Conservation (phyloP, 2,329 filamentous ascomycete genomes). For the Tolypocladium tropicale region DNA sequence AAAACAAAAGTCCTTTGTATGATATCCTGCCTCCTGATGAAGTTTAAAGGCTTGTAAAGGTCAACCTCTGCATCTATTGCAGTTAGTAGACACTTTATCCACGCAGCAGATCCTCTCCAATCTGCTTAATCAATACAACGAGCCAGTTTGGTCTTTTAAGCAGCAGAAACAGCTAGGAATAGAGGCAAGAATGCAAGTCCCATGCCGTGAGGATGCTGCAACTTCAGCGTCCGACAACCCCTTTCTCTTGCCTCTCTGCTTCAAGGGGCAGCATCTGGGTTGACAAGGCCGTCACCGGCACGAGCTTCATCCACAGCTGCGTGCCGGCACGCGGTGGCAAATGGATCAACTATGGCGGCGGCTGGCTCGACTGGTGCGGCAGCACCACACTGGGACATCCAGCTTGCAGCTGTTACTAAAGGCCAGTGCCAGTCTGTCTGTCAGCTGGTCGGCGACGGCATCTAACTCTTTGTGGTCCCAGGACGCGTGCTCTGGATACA, state of each 20-base stretch:
- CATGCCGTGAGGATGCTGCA: too few relatives aligned
- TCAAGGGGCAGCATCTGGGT: constrained; percentile 52
- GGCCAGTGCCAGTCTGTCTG: constrained; percentile 32
- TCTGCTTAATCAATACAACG: too few relatives aligned
- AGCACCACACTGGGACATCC: constrained; percentile 63
- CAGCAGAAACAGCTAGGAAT: too few relatives aligned
- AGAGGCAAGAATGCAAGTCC: too few relatives aligned
- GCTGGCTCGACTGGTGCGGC: constrained; percentile 66
- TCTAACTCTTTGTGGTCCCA: constrained; percentile 36
- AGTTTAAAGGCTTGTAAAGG: too few relatives aligned
- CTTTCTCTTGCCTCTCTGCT: constrained; percentile 8
- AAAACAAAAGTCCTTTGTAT: too few relatives aligned
- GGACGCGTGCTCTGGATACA: constrained; percentile 38
- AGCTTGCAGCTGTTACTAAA: constrained; percentile 43
- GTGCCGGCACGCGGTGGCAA: constrained; percentile 54
- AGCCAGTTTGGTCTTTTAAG: too few relatives aligned
- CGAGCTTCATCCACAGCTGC: constrained; percentile 53
- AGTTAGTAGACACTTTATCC: too few relatives aligned
- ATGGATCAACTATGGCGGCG: constrained; percentile 69
- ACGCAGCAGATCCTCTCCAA: too few relatives aligned
- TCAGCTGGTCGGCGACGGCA: constrained; percentile 39
- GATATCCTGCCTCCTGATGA: too few relatives aligned
- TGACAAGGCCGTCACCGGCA: constrained; percentile 65
- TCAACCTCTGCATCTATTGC: too few relatives aligned
- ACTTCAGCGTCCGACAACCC: too few relatives aligned